A percentile compares a stretch with the other conserved stretches of the same genome.
Conservation (phyloP, 495 filamentous ascomycete genomes). For the Clohesyomyces aquaticus region DNA sequence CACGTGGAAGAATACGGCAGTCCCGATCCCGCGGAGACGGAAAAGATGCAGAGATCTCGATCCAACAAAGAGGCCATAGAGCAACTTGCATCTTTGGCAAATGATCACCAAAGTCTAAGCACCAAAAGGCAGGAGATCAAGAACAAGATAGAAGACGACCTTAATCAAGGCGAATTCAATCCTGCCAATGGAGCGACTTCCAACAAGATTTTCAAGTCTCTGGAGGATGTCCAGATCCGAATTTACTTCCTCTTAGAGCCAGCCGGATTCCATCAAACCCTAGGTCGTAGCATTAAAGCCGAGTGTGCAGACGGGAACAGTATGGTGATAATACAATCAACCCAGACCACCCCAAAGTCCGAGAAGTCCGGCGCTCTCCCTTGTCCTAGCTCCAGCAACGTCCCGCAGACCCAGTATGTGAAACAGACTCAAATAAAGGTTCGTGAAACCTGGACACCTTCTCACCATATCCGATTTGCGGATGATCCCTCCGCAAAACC, state of each 20-base stretch:
- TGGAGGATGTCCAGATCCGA: constrained; percentile 23
- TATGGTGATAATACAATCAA: constrained; percentile 29
- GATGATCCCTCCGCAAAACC: background rate
- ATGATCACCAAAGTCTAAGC: constrained; percentile 11
- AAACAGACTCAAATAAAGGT: constrained; percentile 31
- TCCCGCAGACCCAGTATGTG: constrained; percentile 39
- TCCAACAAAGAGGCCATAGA: constrained; percentile 26
- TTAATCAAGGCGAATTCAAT: constrained; percentile 16
- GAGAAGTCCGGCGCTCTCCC: background rate
- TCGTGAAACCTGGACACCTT: constrained; percentile 30
- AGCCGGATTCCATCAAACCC: constrained; percentile 16
- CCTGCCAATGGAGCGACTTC: constrained; percentile 6
- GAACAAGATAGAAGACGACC: constrained; percentile 21
- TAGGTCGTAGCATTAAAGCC: background rate
- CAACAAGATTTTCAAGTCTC: constrained; percentile 21
- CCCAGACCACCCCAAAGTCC: constrained; percentile 23
- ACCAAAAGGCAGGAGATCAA: constrained; percentile 16
- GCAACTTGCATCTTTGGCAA: constrained; percentile 4
- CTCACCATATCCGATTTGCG: constrained; percentile 20
- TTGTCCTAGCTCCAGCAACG: constrained; percentile 3
- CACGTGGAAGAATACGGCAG: constrained; percentile 18
- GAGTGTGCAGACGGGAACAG: background rate
- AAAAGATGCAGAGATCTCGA: constrained; percentile 9
- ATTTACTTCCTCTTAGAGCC: constrained; percentile 14
- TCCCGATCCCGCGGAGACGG: background rate